Conservation (phyloP, 2,329 filamentous ascomycete species). For the Apiospora kogelbergensis region DNA sequence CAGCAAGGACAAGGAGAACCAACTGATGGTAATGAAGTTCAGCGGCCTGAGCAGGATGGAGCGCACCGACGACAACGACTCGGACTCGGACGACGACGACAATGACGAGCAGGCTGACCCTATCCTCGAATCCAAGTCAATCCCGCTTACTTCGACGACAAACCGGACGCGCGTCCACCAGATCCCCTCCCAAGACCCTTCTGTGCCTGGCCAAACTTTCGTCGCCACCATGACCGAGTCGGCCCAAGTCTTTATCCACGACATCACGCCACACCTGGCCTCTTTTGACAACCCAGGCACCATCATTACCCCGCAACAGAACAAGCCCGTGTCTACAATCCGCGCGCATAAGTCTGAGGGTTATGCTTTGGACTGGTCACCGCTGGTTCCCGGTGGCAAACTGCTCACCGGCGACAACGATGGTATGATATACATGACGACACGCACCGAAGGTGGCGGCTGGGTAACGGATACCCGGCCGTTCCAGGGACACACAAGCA, state of each 20-base stretch:
- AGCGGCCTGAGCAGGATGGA: slow-evolving; percentile 90
- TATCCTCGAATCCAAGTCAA: slow-evolving; percentile 88
- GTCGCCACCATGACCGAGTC: slow-evolving; percentile 94
- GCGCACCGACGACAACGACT: slow-evolving; percentile 65
- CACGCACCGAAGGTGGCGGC: slow-evolving; percentile 80
- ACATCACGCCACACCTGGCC: slow-evolving; percentile 84
- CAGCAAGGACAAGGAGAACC: slow-evolving; percentile 77
- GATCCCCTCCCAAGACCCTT: slow-evolving; percentile 68
- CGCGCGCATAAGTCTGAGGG: slow-evolving; percentile 91
- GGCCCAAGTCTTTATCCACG: slow-evolving; percentile 85
- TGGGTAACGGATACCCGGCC: slow-evolving; percentile 85
- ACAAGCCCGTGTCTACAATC: slow-evolving; percentile 84
- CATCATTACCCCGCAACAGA: slow-evolving; percentile 75
- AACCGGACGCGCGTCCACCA: slow-evolving; percentile 93
- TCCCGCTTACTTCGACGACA: slow-evolving; percentile 82
- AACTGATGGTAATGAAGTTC: slow-evolving; percentile 94
- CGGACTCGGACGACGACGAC: slow-evolving; percentile 68
- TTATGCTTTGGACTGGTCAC: slow-evolving; percentile 97
- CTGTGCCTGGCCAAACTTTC: slow-evolving; percentile 74
- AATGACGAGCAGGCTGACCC: slow-evolving; percentile 81
- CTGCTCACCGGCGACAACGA: slow-evolving; percentile 90
- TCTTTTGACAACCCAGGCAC: slow-evolving; percentile 90
- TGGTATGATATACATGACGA: slow-evolving; percentile 86
- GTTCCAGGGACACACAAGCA: slow-evolving; percentile 80
- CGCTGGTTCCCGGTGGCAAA: slow-evolving; percentile 75